Evolutionary conservation across 139 green algal species (phyloP).

Genomic region (Axilococcus clingmanii): DNA sequence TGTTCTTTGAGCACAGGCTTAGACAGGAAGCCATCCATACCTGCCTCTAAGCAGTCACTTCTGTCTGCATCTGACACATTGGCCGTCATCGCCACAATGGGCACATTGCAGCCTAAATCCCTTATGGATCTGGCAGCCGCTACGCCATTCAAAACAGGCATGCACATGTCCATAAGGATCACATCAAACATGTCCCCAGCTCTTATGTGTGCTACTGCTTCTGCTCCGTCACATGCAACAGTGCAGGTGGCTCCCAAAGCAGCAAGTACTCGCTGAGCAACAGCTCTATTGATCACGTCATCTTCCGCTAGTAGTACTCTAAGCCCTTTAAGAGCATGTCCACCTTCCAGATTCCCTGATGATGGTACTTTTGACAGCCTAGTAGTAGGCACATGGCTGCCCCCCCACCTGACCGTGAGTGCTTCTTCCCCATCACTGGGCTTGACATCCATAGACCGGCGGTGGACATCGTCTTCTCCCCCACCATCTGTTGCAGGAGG

Average conservation of each 20-base stretch:
- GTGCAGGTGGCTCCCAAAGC: slow-evolving; percentile 45
- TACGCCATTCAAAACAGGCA: slow-evolving; percentile 86
- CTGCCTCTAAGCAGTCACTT: slow-evolving; percentile 60
- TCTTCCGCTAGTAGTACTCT: slow-evolving; percentile 75
- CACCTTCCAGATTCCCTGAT: not conserved
- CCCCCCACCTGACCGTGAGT: not conserved
- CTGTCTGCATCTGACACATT: slow-evolving; percentile 68
- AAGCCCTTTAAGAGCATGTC: slow-evolving; percentile 24
- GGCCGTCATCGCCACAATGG: slow-evolving; percentile 87
- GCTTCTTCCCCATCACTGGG: not conserved
- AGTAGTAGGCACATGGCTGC: not conserved
- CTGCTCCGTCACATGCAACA: slow-evolving; percentile 57
- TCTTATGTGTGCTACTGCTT: slow-evolving; percentile 51
- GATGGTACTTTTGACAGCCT: not conserved
- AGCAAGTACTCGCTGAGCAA: slow-evolving; percentile 64
- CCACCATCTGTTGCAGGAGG: slow-evolving; percentile 8
- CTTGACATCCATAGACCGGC: not conserved
- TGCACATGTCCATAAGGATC: slow-evolving; percentile 66
- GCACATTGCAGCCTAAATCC: slow-evolving; percentile 31
- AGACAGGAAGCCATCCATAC: slow-evolving; percentile 84
- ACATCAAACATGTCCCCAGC: slow-evolving; percentile 10
- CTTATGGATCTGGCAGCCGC: slow-evolving; percentile 61
- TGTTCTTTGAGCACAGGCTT: slow-evolving; percentile 72
- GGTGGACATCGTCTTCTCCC: not conserved
- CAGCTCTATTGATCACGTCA: slow-evolving; percentile 82